Evolutionary conservation across 805 yeast genomes (phyloP).

Genomic region (Metschnikowia gruessii): DNA sequence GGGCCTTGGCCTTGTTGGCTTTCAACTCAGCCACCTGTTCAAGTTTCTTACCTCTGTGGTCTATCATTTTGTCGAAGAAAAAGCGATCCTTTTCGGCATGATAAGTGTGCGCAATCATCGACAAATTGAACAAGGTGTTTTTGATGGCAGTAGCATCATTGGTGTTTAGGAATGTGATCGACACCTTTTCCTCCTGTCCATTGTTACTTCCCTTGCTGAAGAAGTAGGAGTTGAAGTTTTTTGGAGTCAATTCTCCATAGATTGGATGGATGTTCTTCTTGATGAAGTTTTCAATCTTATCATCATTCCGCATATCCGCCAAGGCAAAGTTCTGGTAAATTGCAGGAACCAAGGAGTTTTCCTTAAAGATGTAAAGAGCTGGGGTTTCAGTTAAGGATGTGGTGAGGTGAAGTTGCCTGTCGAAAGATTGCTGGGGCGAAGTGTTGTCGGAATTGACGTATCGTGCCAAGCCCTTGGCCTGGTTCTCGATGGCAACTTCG

Average conservation of each 20-base stretch:
- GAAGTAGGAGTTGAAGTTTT: slow-evolving; percentile 36
- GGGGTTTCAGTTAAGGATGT: slow-evolving; percentile 59
- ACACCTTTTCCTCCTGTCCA: slow-evolving; percentile 41
- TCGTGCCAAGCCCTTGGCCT: slow-evolving; percentile 40
- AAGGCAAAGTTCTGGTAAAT: slow-evolving; percentile 62
- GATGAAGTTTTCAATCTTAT: slow-evolving; percentile 50
- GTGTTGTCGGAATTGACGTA: slow-evolving; percentile 43
- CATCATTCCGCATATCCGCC: slow-evolving; percentile 55
- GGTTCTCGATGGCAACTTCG: slow-evolving; percentile 39
- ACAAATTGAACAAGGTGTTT: slow-evolving; percentile 35
- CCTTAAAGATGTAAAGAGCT: slow-evolving; percentile 58
- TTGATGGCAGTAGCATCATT: slow-evolving; percentile 31
- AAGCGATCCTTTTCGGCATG: slow-evolving; percentile 42
- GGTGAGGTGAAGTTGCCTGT: slow-evolving; percentile 47
- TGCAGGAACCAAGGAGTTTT: slow-evolving; percentile 49
- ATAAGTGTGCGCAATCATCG: slow-evolving; percentile 49
- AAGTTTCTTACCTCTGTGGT: slow-evolving; percentile 36
- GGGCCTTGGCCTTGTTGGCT: slow-evolving; percentile 40
- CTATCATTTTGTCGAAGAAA: slow-evolving; percentile 33
- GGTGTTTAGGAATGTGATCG: slow-evolving; percentile 48
- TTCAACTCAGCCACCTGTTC: slow-evolving; percentile 44
- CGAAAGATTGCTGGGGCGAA: slow-evolving; percentile 32
- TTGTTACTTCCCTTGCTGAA: slow-evolving; percentile 17
- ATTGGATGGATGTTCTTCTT: slow-evolving; percentile 48
- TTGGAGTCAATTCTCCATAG: slow-evolving; percentile 49